These are phyloP conservation scores for Herpotrichia juniperi DNA, from an alignment of 2,329 filamentous ascomycete genomes.

Conservation along the genomic window DNA sequence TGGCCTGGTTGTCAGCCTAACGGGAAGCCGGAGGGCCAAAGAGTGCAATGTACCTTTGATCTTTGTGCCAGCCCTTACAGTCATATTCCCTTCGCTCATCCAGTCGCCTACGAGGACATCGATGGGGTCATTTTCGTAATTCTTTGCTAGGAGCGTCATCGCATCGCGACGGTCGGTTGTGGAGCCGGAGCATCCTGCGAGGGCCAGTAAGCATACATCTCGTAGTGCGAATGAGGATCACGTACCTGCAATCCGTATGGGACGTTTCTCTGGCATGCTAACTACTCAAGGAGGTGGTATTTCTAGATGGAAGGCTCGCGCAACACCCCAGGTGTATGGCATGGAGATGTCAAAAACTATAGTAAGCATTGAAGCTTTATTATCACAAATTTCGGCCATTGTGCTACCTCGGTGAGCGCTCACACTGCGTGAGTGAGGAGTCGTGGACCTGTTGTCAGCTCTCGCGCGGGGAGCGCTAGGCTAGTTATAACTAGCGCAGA, in stretches of 20 bases:
- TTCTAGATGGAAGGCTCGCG: background rate
- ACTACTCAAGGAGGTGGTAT: conserved; percentile 9
- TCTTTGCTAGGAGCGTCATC: conserved; percentile 34
- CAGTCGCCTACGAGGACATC: conserved; percentile 41
- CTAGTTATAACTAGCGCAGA: background rate
- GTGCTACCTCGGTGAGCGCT: conserved; percentile 16
- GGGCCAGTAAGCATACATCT: background rate
- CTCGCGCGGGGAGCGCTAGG: background rate
- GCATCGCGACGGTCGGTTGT: conserved; percentile 40
- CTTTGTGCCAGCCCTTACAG: conserved; percentile 28
- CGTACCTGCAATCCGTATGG: conserved; percentile 30
- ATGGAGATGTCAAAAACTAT: background rate
- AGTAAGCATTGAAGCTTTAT: conserved; percentile 5
- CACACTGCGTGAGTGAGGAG: conserved; percentile 11
- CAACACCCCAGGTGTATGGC: background rate
- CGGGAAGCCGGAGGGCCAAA: background rate
- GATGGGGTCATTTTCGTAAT: conserved; percentile 34
- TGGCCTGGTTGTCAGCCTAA: conserved; percentile 19
- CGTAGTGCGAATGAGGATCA: too few species aligned
- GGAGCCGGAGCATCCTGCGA: conserved; percentile 37
- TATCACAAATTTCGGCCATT: background rate
- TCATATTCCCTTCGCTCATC: conserved; percentile 43
- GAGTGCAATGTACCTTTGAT: conserved; percentile 19
- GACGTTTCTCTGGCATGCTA: conserved; percentile 21
- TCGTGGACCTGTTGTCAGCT: conserved; percentile 23